Base-by-base conservation (phyloP, 306 rosid species). In the Dalbergia cochinchinensis region DNA sequence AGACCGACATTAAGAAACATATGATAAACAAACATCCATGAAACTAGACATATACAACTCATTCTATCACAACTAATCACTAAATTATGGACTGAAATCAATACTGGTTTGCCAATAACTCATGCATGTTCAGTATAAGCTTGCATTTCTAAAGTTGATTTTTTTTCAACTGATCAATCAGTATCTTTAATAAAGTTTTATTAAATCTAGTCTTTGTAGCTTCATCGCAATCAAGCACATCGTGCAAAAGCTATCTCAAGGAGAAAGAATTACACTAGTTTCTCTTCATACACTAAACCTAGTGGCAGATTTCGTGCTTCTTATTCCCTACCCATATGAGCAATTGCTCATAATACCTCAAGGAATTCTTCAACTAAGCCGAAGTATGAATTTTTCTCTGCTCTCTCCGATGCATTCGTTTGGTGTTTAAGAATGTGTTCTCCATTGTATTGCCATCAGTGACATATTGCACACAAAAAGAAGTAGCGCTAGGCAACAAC, bases 271-370 rank as follows among this genome's bases (percentile, higher is more conserved):
- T 70, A 33, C 50, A 41, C 71, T 67, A 13, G 60, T 59, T 72
- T 68, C 73, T 68, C 64, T 8, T 72, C 78, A 80, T 7, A 77
- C 3, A 65, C 74, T 69, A 9, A 69, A 74, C 81, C 78, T 63
- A 79, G 60, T n/a, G 13, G 20, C 71, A 76, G 58, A 75, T 65
- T 58, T 47, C 31, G 72, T 57, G 59, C 78, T 66, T 70, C 83
- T 75, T 71, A 76, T 83, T 79, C 74, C 6, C 10, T 53, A 67
- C 6, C 58, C 58, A 69, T 65, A 59, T 35, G 70, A 71, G 73
- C 57, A 72, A 76, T 33, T 48, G 22, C 72, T 78, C 71, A 84
- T 69, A 70, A 83, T 60, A 22, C 16, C 66, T 33, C 33, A 67
- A 71, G 66, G 61, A 79, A 53, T 53, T 77, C 42, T 39, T 44